phyloP scores from a whole-genome alignment of 208 protist species.

The Porcisia hertigi region DNA sequence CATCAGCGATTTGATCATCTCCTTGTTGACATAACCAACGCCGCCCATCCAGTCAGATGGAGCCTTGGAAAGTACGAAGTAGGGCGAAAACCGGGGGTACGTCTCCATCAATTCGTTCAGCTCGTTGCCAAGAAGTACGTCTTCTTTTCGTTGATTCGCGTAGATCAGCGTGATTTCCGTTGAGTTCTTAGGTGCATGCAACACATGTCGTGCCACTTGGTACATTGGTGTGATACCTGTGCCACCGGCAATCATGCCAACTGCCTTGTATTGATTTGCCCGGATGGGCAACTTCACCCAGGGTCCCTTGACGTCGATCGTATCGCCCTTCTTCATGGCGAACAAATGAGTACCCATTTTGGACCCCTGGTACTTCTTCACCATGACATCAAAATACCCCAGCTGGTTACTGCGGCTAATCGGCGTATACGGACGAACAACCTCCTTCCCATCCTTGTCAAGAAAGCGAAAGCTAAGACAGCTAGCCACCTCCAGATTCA shows the following conservation, averaged over 20 bases:
- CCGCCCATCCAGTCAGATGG: slow-evolving; percentile 91
- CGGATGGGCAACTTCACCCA: slow-evolving; percentile 89
- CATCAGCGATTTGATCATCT: slow-evolving; percentile 90
- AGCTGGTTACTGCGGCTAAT: slow-evolving; percentile 77
- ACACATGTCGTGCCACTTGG: slow-evolving; percentile 86
- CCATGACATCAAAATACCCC: slow-evolving; percentile 89
- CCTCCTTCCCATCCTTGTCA: slow-evolving; percentile 77
- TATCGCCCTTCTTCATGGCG: slow-evolving; percentile 90
- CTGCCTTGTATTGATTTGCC: slow-evolving; percentile 86
- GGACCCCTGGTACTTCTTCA: slow-evolving; percentile 89
- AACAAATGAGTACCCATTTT: slow-evolving; percentile 93
- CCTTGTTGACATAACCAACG: slow-evolving; percentile 86
- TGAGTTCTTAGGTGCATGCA: slow-evolving; percentile 77
- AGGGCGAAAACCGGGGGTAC: slow-evolving; percentile 90
- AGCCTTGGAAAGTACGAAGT: slow-evolving; percentile 91
- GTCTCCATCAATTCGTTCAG: slow-evolving; percentile 89
- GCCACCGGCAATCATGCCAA: slow-evolving; percentile 94
- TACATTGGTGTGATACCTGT: slow-evolving; percentile 95
- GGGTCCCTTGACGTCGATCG: slow-evolving; percentile 91
- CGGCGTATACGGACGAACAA: slow-evolving; percentile 90
- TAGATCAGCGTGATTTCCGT: slow-evolving; percentile 91
- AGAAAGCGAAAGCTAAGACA: slow-evolving; percentile 74
- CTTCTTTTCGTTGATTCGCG: slow-evolving; percentile 89
- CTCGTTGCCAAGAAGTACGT: slow-evolving; percentile 93
- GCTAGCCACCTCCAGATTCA: slow-evolving; percentile 81